Percentiles rank a stretch among this genome's conserved stretches.
phyloP scores from a whole-genome alignment of 116 monocot species.

The Iris pallida region DNA sequence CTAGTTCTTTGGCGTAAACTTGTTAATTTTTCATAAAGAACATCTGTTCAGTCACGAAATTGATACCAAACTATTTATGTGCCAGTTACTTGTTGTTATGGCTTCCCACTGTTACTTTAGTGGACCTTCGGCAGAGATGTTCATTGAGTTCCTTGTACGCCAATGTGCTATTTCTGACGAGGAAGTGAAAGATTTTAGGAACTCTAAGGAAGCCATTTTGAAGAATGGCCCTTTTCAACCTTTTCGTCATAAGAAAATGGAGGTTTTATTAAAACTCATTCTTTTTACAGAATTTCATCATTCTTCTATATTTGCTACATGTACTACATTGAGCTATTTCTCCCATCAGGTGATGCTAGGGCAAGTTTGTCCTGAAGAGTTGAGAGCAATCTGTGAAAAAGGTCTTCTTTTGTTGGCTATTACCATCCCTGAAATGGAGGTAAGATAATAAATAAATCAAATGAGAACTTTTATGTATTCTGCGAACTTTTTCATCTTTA shows the following conservation, averaged over 20 bases:
- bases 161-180: constrained; percentile 80
- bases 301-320: constrained; percentile 3
- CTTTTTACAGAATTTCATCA: neutral
- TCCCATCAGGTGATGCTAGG: constrained; percentile 45
- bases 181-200: constrained; percentile 41
- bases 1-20: neutral
- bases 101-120: constrained; percentile 89
- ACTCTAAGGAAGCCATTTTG: constrained; percentile 27
- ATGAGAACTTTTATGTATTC: no score
- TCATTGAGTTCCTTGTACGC: constrained; percentile 72
- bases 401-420: constrained; percentile 80
- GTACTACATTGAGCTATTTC: neutral
- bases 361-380: constrained; percentile 42
- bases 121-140: constrained; percentile 63
- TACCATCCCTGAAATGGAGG: constrained; percentile 99
- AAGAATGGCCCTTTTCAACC: constrained; percentile 41
- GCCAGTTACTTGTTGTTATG: constrained; percentile 92
- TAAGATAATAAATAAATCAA: constrained; percentile 10
- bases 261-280: constrained; percentile 30
- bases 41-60: neutral
- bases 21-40: neutral
- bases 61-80: constrained; percentile 17
- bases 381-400: constrained; percentile 82
- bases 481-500: no score
- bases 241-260: constrained; percentile 60